Evolutionary conservation across 208 protist genomes (phyloP).

Genomic region (Leishmania mexicana): DNA sequence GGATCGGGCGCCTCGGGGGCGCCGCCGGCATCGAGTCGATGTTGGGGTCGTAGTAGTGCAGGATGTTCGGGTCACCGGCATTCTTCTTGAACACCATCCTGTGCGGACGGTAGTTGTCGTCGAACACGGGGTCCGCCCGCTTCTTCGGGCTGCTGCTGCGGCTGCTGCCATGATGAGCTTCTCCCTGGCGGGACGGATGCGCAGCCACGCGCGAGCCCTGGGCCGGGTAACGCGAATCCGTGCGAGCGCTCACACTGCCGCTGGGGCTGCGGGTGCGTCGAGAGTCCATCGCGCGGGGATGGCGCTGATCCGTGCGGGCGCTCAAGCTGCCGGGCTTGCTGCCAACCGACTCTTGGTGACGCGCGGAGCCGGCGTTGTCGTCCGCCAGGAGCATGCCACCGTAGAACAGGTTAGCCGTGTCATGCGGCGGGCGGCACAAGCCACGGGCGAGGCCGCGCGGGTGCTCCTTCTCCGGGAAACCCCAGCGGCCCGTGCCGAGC

Average conservation of each 20-base stretch:
- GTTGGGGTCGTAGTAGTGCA: conserved; percentile 70
- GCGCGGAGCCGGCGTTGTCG: background rate
- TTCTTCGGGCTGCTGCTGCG: conserved; percentile 14
- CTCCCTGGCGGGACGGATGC: conserved; percentile 1
- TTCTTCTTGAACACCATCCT: conserved; percentile 32
- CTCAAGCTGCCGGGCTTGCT: background rate
- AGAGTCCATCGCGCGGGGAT: background rate
- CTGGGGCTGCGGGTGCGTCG: background rate
- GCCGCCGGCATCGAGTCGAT: conserved; percentile 39
- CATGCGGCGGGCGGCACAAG: conserved; percentile 47
- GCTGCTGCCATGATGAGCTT: background rate
- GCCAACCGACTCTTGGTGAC: background rate
- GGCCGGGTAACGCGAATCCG: background rate
- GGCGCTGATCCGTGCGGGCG: background rate
- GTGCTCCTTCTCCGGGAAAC: conserved; percentile 46
- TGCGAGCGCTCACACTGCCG: background rate
- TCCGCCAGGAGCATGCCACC: conserved; percentile 12
- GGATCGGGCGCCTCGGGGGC: conserved; percentile 17
- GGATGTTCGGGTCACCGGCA: conserved; percentile 30
- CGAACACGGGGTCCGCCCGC: conserved; percentile 21
- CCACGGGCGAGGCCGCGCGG: conserved; percentile 40
- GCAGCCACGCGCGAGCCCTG: background rate
- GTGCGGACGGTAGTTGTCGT: conserved; percentile 10
- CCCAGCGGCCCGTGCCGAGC: conserved; percentile 69
- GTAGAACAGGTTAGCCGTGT: conserved; percentile 49